phyloP scores from a whole-genome alignment of 495 filamentous ascomycete genomes.

The Cetradonia linearis region DNA sequence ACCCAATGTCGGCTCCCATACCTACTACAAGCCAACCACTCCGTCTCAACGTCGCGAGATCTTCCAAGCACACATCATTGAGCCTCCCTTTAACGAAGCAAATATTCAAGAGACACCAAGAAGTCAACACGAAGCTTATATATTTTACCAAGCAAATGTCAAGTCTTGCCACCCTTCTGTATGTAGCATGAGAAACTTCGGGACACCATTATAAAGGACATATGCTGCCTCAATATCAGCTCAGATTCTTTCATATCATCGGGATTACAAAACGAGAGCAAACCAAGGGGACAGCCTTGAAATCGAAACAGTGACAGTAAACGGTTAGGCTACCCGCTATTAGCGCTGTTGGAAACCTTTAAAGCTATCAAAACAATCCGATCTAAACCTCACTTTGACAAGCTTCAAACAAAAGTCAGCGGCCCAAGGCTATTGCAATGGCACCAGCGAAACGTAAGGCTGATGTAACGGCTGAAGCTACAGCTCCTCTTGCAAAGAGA shows the following conservation, averaged over 20 bases:
- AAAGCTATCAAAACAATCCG: background rate
- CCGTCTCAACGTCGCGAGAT: background rate
- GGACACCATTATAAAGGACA: background rate
- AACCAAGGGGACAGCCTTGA: background rate
- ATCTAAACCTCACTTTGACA: background rate
- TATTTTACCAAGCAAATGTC: no score
- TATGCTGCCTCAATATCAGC: no score
- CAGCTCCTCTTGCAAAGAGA: conserved; percentile 2
- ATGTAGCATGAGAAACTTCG: no score
- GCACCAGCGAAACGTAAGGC: conserved; percentile 13
- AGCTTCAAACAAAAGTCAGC: background rate
- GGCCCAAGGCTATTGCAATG: background rate
- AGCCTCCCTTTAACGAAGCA: no score
- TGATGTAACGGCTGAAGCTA: background rate
- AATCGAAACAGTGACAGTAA: background rate
- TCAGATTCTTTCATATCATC: background rate
- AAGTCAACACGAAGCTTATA: no score
- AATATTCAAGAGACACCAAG: no score
- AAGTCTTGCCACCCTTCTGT: no score
- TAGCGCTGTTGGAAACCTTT: conserved; percentile 6
- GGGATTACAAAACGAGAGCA: background rate
- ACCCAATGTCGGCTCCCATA: background rate
- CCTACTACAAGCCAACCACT: background rate
- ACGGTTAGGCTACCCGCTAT: background rate
- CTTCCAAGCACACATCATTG: background rate